Evolutionary conservation across 345 rosid species (phyloP), one percentile per base, ranked within the genome.

Genomic region (Xanthoceras sorbifolium): DNA sequence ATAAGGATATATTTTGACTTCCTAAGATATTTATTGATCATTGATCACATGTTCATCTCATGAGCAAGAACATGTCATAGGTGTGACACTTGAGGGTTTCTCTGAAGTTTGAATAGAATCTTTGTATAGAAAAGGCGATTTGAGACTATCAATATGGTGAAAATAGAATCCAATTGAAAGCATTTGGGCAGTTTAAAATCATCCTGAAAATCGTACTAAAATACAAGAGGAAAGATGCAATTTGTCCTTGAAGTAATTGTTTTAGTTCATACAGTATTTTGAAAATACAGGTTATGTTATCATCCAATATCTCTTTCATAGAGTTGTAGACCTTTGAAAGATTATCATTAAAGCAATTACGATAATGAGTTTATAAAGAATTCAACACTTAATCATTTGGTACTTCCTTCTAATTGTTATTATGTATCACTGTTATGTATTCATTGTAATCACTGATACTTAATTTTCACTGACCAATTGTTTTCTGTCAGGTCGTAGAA

Each of bases 401-500:
- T 32, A 31, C 66, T 62, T 62, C 26, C 36, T 32, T 32, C 36
- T 32, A 1, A 32, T 15, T 29, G 14, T 28, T 62, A 28, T 62
- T 62, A 26, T 29, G 31, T 62, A 6, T 11, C 66, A 62, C 38
- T 28, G 36, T 32, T 64, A 4, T 64, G 15, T 64, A 31, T 62
- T 2, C 66, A 42, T 14, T 50, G 55, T 50, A 50, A 50, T 50
- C 55, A 17, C 22, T 50, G 55, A 50, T 50, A 50, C 55, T 25
- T 22, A 29, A 29, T 26, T 32, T 71, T 71, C 18, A 70, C 5
- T 2, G 48, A 38, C 38, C 11, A 46, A 40, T 71, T 74, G 54
- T 18, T 76, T 77, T 74, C 73, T 82, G 78, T 68, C 88, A 96
- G 99, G 93, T 81, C 92, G 98, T 44, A 89, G 99, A 88, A 88